Evolutionary conservation across 768 basidiomycete genomes (phyloP), one percentile per base, ranked within the genome.

Genomic region (Rhodosporidiobolus sp.): DNA sequence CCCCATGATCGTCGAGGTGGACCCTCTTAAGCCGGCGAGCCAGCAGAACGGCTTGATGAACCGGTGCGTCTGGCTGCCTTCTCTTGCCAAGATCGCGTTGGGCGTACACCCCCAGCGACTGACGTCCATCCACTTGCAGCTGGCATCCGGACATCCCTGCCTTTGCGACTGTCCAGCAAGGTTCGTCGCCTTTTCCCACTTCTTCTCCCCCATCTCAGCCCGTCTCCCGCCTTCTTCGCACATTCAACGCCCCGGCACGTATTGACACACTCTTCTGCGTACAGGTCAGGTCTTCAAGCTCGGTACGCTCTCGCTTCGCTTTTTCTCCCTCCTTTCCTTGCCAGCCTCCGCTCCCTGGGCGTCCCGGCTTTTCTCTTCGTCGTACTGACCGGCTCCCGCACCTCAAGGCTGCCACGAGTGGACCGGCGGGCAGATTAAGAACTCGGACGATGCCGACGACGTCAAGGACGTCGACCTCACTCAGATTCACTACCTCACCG

Each of bases 401-500:
- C 38, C 14, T 43, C 38, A 7, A 43, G 38, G 38, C 20, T 62
- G 45, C 6, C 38, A 64, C 28, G 88, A 89, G 76, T 90, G 89
- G 89, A 90, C 89, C 24, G 89, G 89, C 26, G 89, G 67, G 1
- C 74, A 90, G 77, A 89, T 90, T 60, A 54, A 65, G 62, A 50
- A 65, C 38, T 26, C 63, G 8, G 69, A 67, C 59, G 24, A 65
- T 32, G 67, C 38, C 85, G 89, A 90, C 78, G 89, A 90, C 75
- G 82, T 90, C 73, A 85, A 82, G 78, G 83, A 88, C 64, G 84
- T 90, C 57, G 87, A 90, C 76, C 81, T 90, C 45, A 85, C 84
- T 16, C 86, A 85, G 77, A 82, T 89, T 52, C 90, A 91, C 78
- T 88, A 90, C 77, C 84, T 91, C n/a, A 87, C 88, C 10, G 90